Base-by-base conservation (phyloP, 1,284 basidiomycete species). In the Ustilago xerochloae region DNA sequence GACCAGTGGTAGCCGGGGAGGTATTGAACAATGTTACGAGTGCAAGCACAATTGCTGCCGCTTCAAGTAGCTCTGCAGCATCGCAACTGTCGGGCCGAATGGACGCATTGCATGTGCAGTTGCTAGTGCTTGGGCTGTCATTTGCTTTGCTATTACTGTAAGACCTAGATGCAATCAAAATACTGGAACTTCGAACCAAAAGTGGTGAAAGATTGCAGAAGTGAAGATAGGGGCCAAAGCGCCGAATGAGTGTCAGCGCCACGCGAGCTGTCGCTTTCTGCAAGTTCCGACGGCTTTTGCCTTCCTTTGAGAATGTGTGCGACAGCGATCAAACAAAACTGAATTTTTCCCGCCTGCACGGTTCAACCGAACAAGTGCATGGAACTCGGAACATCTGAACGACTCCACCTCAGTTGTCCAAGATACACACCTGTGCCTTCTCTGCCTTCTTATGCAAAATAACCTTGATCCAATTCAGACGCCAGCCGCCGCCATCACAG, bases 291-390 rank as follows among this genome's bases (percentile, higher is more conserved):
- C 13, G 13, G 24, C 29, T 46, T 16, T 13, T 8, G 45, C 6
- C 7, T 6, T 28, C 6, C 6, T 8, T 29, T 30, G 24, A 2
- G 4, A 7, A 20, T 43, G 41, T 43, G 41, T 43, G 41, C 10
- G 13, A 24, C 15, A 24, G 8, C 6, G 41, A 43, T 43, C 26
- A 10, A 15, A 49, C 47, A 49, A 5, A 6, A 6, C 6, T 29
- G 6, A 22, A 49, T 33, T 33, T n/a, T 9, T n/a, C 22, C 22
- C 13, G 47, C 20, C 22, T n/a, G 47, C 47, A 49, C 32, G 47
- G 47, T 49, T 49, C 47, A 49, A 49, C 35, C n/a, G 41, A 20
- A 43, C n/a, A n/a, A n/a, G n/a, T n/a, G n/a, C n/a, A n/a, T n/a
- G 41, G 22, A 43, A 43, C 22, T 22, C 41, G 38, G 18, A 41